Base-by-base conservation (phyloP, 176 grass and related monocot species). In the Bolboschoenus planiculmis region DNA sequence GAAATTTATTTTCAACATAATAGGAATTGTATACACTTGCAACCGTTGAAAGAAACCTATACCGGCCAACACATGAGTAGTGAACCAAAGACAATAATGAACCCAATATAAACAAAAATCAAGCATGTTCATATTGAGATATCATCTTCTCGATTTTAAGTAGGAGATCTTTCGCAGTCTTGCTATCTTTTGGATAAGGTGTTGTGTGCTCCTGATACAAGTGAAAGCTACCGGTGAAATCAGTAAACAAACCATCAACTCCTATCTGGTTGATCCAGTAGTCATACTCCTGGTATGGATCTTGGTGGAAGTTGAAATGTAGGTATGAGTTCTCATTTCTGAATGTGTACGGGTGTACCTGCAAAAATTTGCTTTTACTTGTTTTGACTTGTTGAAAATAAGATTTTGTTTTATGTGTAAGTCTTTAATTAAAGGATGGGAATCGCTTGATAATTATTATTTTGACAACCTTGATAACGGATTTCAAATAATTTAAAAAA, bases 291-390 rank as follows among this genome's bases (percentile, higher is more conserved):
- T 16, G 43, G 20, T 90, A 97, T 21, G 94, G 94, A 51, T 91
- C 94, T 80, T 97, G 94, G 56, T 86, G 83, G 81, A 97, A 97
- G 70, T 91, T 47, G 3, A 91, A 91, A 79, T 97, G 94, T 73
- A 97, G 36, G 81, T 39, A 93, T 4, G 4, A 2, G 54, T 93
- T 67, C 70, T 97, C 91, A 26, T 97, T 93, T 72, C 89, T 85
- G 78, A 83, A 93, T 20, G 89, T 88, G 50, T 91, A 93, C 16
- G 91, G 91, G 57, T 97, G 94, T 39, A 97, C 94, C 91, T 97
- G 78, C 18, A 87, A 76, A 21, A 16, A 86, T 57, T 46, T 35
- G 78, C 73, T 68, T n/a, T 56, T 72, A 56, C 20, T 48, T 31
- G 40, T 20, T 11, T 21, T 26, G 2, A 0, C n/a, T 26, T 64